Conservation (phyloP, 176 grass and related monocot genomes). For the Sorghum bicolor region Sorghum_bicolor_NCBIv3 NC_012871.2:69681501-69682000, state of each 20-base stretch:
- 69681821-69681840: no score
- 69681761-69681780: background rate
- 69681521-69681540: constrained; percentile 41
- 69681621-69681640: constrained; percentile 49
- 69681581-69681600: constrained; percentile 18
- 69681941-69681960: no score
- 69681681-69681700: background rate
- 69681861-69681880: no score
- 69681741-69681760: background rate
- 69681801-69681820: background rate
- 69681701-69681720: background rate
- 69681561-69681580: constrained; percentile 60
- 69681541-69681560: constrained; percentile 66
- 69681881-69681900: no score
- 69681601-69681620: constrained; percentile 43
- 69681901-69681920: no score
- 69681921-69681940: no score
- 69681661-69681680: background rate
- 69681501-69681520: constrained; percentile 29
- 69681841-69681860: no score
- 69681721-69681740: background rate
- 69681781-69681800: background rate
- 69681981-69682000: no score
- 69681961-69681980: no score
- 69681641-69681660: background rate